These are phyloP conservation scores for Infundibulicybe gibba DNA, from an alignment of 768 basidiomycete genomes.

Conservation along the genomic window DNA sequence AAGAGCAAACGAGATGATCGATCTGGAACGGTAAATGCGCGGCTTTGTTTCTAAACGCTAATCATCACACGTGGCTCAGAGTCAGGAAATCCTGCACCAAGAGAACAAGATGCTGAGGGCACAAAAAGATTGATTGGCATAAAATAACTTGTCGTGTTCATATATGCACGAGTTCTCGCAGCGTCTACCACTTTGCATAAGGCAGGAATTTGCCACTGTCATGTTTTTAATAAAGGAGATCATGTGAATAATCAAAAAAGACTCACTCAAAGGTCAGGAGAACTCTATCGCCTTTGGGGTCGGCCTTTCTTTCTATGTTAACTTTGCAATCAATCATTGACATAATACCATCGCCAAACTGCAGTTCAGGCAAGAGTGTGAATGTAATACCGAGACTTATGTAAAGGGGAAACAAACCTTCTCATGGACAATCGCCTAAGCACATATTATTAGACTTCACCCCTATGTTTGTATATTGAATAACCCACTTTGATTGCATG, in stretches of 20 bases:
- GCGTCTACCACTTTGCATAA: conserved; percentile 61
- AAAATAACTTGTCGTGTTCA: background rate
- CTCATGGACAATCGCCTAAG: conserved; percentile 71
- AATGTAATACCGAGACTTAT: background rate
- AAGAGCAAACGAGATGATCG: too few relatives aligned
- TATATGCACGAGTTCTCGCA: background rate
- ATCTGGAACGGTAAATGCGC: background rate
- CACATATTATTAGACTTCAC: background rate
- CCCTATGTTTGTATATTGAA: background rate
- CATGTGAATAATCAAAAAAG: background rate
- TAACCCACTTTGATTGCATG: conserved; percentile 67
- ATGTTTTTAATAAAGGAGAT: conserved; percentile 2
- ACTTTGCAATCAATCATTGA: conserved; percentile 85
- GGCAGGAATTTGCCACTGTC: conserved; percentile 74
- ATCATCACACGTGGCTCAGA: background rate
- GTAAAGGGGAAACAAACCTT: conserved; percentile 38
- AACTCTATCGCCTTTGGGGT: conserved; percentile 79
- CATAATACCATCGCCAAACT: conserved; percentile 90
- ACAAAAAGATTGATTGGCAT: background rate
- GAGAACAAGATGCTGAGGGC: background rate
- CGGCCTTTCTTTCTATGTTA: conserved; percentile 59
- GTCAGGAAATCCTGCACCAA: background rate
- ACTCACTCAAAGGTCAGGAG: conserved; percentile 78
- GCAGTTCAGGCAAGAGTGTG: conserved; percentile 1
- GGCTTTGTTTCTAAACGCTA: background rate